Conservation (phyloP, 768 basidiomycete genomes). For the Panellus pusillus region DNA sequence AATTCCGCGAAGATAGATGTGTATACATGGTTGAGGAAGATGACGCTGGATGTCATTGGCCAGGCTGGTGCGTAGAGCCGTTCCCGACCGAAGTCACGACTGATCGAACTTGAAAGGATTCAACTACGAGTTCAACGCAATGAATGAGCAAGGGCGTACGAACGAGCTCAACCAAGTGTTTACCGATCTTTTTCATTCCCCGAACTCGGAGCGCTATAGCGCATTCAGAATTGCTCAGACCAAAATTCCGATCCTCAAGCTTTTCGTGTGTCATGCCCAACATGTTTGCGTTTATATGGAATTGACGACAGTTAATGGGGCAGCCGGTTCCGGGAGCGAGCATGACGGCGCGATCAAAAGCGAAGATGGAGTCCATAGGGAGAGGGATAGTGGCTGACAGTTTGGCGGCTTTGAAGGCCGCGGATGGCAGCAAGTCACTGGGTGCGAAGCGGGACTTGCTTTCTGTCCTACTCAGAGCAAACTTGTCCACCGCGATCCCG, state of each 20-base stretch:
- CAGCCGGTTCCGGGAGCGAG: slow-evolving; percentile 4
- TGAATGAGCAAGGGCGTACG: slow-evolving; percentile 18
- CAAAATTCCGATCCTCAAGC: slow-evolving; percentile 29
- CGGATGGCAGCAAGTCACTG: slow-evolving; percentile 22
- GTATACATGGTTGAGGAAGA: slow-evolving; percentile 32
- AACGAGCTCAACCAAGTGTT: slow-evolving; percentile 36
- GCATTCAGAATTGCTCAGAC: slow-evolving; percentile 24
- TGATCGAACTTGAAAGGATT: slow-evolving; percentile 4
- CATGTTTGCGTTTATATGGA: slow-evolving; percentile 21
- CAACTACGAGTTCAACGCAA: slow-evolving; percentile 8
- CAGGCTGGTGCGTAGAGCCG: slow-evolving; percentile 31
- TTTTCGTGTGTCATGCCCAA: slow-evolving; percentile 26
- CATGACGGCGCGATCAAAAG: not conserved
- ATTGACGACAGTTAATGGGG: not conserved
- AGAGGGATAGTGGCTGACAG: slow-evolving; percentile 37
- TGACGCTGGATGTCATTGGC: slow-evolving; percentile 44
- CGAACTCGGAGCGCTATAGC: not conserved
- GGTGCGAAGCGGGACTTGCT: slow-evolving; percentile 44
- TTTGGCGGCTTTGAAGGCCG: slow-evolving; percentile 29
- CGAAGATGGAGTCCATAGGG: slow-evolving; percentile 39
- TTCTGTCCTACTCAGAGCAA: slow-evolving; percentile 48
- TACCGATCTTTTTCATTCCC: slow-evolving; percentile 27
- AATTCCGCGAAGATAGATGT: slow-evolving; percentile 28
- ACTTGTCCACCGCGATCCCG: slow-evolving; percentile 47
- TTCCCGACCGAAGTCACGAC: not conserved